Conservation (phyloP, 164 flowering plant species). For the Tetracentron sinense region DNA sequence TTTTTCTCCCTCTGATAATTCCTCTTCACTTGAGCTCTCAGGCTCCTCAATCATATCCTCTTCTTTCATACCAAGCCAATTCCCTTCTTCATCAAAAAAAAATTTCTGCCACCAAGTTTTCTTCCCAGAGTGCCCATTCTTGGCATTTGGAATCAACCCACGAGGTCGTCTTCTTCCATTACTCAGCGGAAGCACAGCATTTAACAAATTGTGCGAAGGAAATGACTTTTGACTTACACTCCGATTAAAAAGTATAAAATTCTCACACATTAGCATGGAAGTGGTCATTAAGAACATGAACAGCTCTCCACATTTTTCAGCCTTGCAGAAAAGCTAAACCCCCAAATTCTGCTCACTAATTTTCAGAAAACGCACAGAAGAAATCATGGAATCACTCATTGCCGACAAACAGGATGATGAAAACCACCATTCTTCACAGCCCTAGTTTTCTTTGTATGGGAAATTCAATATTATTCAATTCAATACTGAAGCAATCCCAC, state of each 20-base stretch:
- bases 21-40: constrained; percentile 33
- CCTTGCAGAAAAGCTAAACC: constrained; percentile 7
- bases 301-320: constrained; percentile 51
- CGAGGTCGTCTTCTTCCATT: constrained; percentile 26
- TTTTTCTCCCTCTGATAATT: constrained; percentile 53
- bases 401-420: neutral
- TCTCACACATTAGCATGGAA: constrained; percentile 50
- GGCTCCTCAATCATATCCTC: constrained; percentile 43
- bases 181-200: constrained; percentile 15
- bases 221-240: constrained; percentile 2
- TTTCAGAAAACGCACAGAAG: neutral
- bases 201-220: constrained; percentile 2
- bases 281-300: constrained; percentile 67
- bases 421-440: neutral
- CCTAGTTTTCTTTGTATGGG: neutral
- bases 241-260: constrained; percentile 19
- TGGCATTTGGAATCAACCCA: constrained; percentile 46
- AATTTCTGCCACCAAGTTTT: constrained; percentile 83
- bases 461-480: neutral
- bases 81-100: constrained; percentile 74
- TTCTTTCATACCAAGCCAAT: constrained; percentile 79
- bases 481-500: neutral
- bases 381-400: constrained; percentile 4
- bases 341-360: constrained; percentile 9
- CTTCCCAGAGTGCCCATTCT: constrained; percentile 23